Evolutionary conservation across 2,329 filamentous ascomycete species (phyloP), one percentile per base, ranked within the genome.

Genomic region (Cercospora zeina): DNA sequence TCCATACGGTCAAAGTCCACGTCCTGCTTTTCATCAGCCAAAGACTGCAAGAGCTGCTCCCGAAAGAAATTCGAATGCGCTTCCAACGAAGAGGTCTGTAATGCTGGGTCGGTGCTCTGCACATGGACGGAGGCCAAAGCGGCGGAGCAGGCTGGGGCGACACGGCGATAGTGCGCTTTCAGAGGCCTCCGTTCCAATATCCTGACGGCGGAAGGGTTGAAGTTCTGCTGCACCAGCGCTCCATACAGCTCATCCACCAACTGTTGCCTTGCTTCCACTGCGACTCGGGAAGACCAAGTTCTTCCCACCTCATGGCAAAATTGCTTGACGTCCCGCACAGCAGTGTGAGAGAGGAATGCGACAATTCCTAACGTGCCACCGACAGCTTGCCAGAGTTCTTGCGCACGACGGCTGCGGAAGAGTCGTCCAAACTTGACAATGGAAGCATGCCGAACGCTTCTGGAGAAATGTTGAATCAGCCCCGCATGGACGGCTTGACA

Each of bases 81-180:
- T 31, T 51, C 14, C 13, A 51, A 14, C 21, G 47, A 30, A 30
- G 47, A 30, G 14, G 24, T 51, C 47, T 51, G 30, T 13, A 51
- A 16, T 13, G 47, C 30, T 30, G 30, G 7, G 30, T 51, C 47
- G n/a, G 5, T 33, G 13, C 47, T 13, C 13, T 16, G 47, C 47
- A 51, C 47, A 31, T 51, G 47, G 4, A 51, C 24, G 13, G 47
- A n/a, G 8, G 47, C 47, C 31, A 60, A 31, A 2, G 61, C 50
- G 10, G 51, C 47, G 14, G 65, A 65, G 57, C 69, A 69, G n/a
- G 62, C 69, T 10, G 64, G 61, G 7, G 69, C 50, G 30, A 69
- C 33, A 6, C 45, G 34, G 14, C 49, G 50, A 47, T 69, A 66
- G 13, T 47, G 34, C 7, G 33, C 14, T 14, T 36, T 33, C 19